Conservation (phyloP, 2,329 filamentous ascomycete species). For the Annulohypoxylon truncatum region DNA sequence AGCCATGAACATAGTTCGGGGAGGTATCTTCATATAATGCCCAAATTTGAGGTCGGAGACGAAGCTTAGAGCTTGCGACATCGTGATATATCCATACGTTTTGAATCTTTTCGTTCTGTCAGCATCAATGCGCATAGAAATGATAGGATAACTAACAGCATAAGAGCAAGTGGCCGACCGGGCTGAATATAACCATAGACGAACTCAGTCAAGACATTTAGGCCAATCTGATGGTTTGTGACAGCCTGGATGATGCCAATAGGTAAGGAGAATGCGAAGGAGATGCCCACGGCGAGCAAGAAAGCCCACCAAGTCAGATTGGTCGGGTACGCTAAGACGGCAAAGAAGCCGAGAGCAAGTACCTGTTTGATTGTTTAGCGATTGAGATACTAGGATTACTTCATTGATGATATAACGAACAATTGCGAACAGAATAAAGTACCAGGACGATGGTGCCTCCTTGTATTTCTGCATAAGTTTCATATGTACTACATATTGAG, state of each 20-base stretch:
- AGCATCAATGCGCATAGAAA: slow-evolving; percentile 34
- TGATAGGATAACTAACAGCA: slow-evolving; percentile 64
- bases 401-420: slow-evolving; percentile 53
- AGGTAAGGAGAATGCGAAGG: slow-evolving; percentile 72
- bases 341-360: slow-evolving; percentile 64
- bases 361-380: slow-evolving; percentile 54
- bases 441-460: slow-evolving; percentile 74
- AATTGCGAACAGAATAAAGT: slow-evolving; percentile 66
- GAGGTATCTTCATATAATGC: slow-evolving; percentile 79
- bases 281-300: slow-evolving; percentile 72
- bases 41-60: slow-evolving; percentile 75
- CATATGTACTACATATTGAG: slow-evolving; percentile 59
- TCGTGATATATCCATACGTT: slow-evolving; percentile 71
- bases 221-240: slow-evolving; percentile 76
- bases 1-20: slow-evolving; percentile 73
- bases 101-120: slow-evolving; percentile 62
- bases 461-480: slow-evolving; percentile 72
- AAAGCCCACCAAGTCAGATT: slow-evolving; percentile 80
- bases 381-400: background rate
- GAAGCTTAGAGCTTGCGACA: slow-evolving; percentile 74
- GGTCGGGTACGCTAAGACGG: slow-evolving; percentile 71
- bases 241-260: slow-evolving; percentile 77
- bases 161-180: slow-evolving; percentile 76
- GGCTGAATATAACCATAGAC: slow-evolving; percentile 81
- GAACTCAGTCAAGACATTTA: slow-evolving; percentile 82